Evolutionary conservation across 768 basidiomycete species (phyloP), one percentile per base, ranked within the genome.

Genomic region (Mycena venus): DNA sequence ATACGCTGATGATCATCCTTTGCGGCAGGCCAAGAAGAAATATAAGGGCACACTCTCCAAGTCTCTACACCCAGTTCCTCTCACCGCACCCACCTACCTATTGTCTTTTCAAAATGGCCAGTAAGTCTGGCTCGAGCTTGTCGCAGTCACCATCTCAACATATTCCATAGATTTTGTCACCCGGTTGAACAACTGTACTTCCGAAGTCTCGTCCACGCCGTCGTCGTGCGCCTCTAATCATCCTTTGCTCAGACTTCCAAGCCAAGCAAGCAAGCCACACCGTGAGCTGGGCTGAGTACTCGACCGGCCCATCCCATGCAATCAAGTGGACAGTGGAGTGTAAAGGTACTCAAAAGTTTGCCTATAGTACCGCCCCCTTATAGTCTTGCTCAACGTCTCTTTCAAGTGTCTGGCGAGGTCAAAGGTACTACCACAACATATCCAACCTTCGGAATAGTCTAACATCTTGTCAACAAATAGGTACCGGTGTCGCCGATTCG

Each of bases 291-390:
- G 80, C 63, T 15, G 87, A 89, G 59, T 78, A 74, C 0, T 75
- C 51, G 2, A 75, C 82, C 4, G 92, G 92, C 1, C 88, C 85
- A 0, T 70, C 85, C 9, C 80, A 89, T 75, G 81, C 83, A 14
- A 76, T 83, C 34, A 68, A 78, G 25, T 94, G 92, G 92, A 90
- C 85, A 14, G 80, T 85, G n/a, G 79, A 86, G 25, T 93, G 91
- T 81, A 92, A 90, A 83, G 84, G 92, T 92, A 75, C 76, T 89
- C 66, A 53, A 23, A 29, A 49, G 21, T 12, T 32, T 29, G 11
- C n/a, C 15, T 23, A 17, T 3, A n/a, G 12, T 60, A 14, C 12
- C 36, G n/a, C 27, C 49, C 56, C 11, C 12, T 40, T n/a, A 9
- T 47, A n/a, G 17, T 19, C n/a, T 23, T 49, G 5, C 21, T 73